Evolutionary conservation across 192 early-diverging fungal species (phyloP), one percentile per base, ranked within the genome.

Genomic region (Coemansia sp.): DNA sequence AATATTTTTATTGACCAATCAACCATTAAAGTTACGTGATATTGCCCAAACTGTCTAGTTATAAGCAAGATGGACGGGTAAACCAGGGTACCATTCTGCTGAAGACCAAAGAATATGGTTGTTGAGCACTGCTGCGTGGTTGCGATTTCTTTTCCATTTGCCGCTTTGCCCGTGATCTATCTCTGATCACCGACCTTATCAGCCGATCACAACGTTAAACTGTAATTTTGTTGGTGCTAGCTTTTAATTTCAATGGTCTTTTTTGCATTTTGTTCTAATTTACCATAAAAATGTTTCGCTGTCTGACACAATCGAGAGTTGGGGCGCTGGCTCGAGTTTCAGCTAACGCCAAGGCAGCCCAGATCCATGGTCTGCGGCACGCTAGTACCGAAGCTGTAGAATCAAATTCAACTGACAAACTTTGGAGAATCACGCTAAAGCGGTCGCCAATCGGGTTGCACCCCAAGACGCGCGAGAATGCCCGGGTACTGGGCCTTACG

Each of bases 371-470:
- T 25, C 29, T 27, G 50, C 50, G 60, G 17, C 17, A 62, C 25
- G 49, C 49, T 23, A 62, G 60, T 14, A 21, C 60, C 2, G 15
- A 37, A 9, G 27, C 55, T 17, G 35, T 25, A 21, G 55, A 57
- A 7, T 37, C 55, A 4, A 22, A n/a, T 5, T 45, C 55, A 2
- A 38, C 57, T 11, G 63, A 61, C 6, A 76, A 76, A 54, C 71
- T 78, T 59, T 90, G 86, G 74, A 75, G 88, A 67, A 79, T 90
- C 62, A 84, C 85, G 41, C 68, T 89, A n/a, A 59, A 69, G 6
- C 83, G 86, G 58, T 85, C 84, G 43, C 62, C 87, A 2, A 77
- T 83, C 54, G 89, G 89, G 1, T 64, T 90, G 59, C 79, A 82
- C 9, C 72, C 78, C 43, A 59, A 54, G 25, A 85, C 82, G 23